Conservation (phyloP, 768 basidiomycete species). For the Naganishia vaughanmartiniae region DNA sequence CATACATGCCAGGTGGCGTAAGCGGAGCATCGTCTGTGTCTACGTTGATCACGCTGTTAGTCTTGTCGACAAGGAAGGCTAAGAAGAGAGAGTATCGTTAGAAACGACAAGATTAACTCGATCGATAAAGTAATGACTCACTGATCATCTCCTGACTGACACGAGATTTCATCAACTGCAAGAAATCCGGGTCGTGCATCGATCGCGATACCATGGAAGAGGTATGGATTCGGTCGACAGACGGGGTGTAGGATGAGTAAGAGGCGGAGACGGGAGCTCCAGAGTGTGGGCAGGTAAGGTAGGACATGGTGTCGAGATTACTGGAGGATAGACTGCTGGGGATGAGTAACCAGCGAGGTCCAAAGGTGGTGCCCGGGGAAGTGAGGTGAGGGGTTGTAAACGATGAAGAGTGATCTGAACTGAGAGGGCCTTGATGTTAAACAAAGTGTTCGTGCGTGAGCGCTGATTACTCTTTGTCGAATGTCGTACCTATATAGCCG, state of each 20-base stretch:
- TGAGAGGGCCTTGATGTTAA: not conserved
- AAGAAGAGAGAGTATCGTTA: not conserved
- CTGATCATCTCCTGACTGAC: slow-evolving; percentile 33
- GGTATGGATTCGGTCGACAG: slow-evolving; percentile 29
- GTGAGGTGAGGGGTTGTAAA: not conserved
- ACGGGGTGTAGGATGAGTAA: slow-evolving; percentile 19
- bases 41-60: slow-evolving; percentile 28
- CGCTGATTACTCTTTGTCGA: not conserved
- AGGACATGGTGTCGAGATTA: slow-evolving; percentile 21
- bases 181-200: slow-evolving; percentile 32
- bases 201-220: slow-evolving; percentile 31
- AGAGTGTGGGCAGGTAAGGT: slow-evolving; percentile 13
- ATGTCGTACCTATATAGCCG: not conserved
- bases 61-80: slow-evolving; percentile 28
- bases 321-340: slow-evolving; percentile 23
- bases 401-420: slow-evolving; percentile 8
- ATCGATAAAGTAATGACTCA: slow-evolving; percentile 6
- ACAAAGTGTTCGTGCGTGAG: not conserved
- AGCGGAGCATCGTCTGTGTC: slow-evolving; percentile 20
- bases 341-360: slow-evolving; percentile 18
- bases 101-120: not conserved
- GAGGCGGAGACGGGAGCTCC: slow-evolving; percentile 24
- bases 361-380: slow-evolving; percentile 6
- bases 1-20: slow-evolving; percentile 24
- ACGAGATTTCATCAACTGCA: slow-evolving; percentile 25